These are phyloP conservation scores for Calonectria honghensis DNA, from an alignment of 2,329 filamentous ascomycete species.

Conservation along the genomic window DNA sequence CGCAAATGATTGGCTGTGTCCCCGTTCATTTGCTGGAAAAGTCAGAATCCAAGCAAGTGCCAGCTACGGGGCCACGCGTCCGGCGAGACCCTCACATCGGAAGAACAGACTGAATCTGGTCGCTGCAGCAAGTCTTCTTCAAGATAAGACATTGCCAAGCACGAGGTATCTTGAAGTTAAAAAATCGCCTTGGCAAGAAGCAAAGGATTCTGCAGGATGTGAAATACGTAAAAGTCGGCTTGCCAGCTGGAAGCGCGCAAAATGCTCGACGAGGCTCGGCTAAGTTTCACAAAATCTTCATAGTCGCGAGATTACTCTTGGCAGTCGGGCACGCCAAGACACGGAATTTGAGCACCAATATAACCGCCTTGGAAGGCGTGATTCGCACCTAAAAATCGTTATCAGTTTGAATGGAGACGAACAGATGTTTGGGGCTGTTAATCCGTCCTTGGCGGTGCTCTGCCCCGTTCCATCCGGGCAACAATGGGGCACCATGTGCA, in stretches of 20 bases:
- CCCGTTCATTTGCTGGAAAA: slow-evolving; percentile 19
- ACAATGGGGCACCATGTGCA: slow-evolving; percentile 22
- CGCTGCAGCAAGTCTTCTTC: neutral
- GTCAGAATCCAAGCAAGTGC: slow-evolving; percentile 21
- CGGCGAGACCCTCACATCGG: slow-evolving; percentile 2
- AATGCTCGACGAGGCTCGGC: neutral
- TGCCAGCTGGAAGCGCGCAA: neutral
- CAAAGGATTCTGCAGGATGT: neutral
- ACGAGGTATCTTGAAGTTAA: too few species aligned
- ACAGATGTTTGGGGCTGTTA: slow-evolving; percentile 12
- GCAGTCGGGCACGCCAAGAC: slow-evolving; percentile 2
- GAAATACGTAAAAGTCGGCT: neutral
- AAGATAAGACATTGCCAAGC: neutral
- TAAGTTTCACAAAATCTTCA: neutral
- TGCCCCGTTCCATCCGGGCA: slow-evolving; percentile 21
- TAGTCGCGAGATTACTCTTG: slow-evolving; percentile 10
- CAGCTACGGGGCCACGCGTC: slow-evolving; percentile 14
- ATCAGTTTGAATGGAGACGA: slow-evolving; percentile 14
- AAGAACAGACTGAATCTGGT: neutral
- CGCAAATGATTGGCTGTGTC: neutral
- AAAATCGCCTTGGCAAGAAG: neutral
- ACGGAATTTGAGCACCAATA: neutral
- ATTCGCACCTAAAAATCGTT: slow-evolving; percentile 28
- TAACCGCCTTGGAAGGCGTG: slow-evolving; percentile 20
- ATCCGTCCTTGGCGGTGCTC: slow-evolving; percentile 14